Base-by-base conservation (phyloP, 495 filamentous ascomycete genomes). In the Xylaria palmicola region DNA sequence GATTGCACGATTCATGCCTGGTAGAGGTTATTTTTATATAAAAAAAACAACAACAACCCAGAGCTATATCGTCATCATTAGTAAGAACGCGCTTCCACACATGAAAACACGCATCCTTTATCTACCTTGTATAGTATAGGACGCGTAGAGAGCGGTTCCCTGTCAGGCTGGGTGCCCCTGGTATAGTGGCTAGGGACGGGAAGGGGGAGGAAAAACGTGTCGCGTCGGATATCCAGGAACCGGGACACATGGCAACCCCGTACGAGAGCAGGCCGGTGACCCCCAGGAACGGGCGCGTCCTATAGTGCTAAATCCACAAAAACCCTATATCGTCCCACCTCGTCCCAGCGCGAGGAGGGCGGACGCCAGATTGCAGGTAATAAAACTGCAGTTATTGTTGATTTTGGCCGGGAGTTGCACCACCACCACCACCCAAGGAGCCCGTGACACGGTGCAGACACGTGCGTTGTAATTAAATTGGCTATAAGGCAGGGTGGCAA, bases 1-100 rank as follows among this genome's bases (percentile, higher is more conserved):
- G 53, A 26, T 43, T 26, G 17, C 27, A 56, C 39, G 53, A 43
- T 56, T 56, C 53, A 44, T 43, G 15, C 26, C 37, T 26, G 27
- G 39, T 27, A n/a, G 24, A n/a, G n/a, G 53, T n/a, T 44, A 56
- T 22, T 30, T 56, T 44, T 30, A 56, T 56, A 15, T n/a, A n/a
- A n/a, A n/a, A n/a, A n/a, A n/a, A n/a, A n/a, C n/a, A n/a, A n/a
- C n/a, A n/a, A n/a, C 3, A 34, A 13, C 39, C 37, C 53, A 20
- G 22, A 29, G 51, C 51, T 54, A 30, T 22, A 41, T 40, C 22
- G 36, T 24, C 51, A 54, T 56, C 27, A 22, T 44, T 34, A 10
- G 27, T 13, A 34, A 56, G 39, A 44, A 56, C 53, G 53, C 53
- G 53, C 17, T 22, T 9, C 22, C 1, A 44, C 53, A 39, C 39